Percentiles rank a stretch among this genome's conserved stretches.
Evolutionary conservation across 2,329 filamentous ascomycete genomes (phyloP).

Genomic region (Pyrenophora graminea): DNA sequence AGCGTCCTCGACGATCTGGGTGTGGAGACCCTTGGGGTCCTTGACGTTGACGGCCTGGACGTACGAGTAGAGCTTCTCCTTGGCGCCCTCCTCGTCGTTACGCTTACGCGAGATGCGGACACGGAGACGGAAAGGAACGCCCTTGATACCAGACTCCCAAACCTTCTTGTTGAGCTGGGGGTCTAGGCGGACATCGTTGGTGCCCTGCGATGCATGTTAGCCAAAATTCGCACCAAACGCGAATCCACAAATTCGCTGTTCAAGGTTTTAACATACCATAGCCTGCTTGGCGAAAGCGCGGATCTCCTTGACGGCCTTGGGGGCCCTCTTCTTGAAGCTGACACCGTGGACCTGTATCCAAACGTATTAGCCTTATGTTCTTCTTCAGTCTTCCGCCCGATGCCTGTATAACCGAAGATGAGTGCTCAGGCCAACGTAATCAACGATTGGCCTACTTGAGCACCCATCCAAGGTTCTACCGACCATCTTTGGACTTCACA

Average conservation of each 20-base stretch:
- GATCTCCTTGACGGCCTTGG: constrained; percentile 99
- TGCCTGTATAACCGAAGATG: constrained; percentile 41
- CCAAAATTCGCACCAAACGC: not conserved
- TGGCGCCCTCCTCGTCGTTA: constrained; percentile 99
- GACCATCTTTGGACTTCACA: constrained; percentile 70
- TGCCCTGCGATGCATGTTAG: constrained; percentile 67
- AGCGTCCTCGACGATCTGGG: constrained; percentile 77
- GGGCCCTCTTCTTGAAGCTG: constrained; percentile 99
- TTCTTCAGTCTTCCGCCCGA: constrained; percentile 69
- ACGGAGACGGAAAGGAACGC: constrained; percentile 94
- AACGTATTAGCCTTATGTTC: constrained; percentile 52
- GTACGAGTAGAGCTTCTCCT: constrained; percentile 99
- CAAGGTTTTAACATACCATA: constrained; percentile 73
- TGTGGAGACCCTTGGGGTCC: constrained; percentile 97
- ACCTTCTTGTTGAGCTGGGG: constrained; percentile 99
- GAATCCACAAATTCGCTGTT: not conserved
- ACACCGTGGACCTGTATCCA: constrained; percentile 84
- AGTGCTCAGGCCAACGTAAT: constrained; percentile 25
- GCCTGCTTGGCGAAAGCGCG: constrained; percentile 87
- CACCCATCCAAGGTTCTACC: constrained; percentile 33
- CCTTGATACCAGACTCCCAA: constrained; percentile 99
- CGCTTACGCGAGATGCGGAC: constrained; percentile 99
- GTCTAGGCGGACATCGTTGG: constrained; percentile 95
- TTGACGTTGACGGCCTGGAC: constrained; percentile 99
- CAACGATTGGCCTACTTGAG: constrained; percentile 23